Percentiles rank a stretch among this genome's conserved stretches.
These are phyloP conservation scores for Sugiyamaella mastotermitis DNA, from an alignment of 805 yeast genomes.

Conservation along the genomic window DNA sequence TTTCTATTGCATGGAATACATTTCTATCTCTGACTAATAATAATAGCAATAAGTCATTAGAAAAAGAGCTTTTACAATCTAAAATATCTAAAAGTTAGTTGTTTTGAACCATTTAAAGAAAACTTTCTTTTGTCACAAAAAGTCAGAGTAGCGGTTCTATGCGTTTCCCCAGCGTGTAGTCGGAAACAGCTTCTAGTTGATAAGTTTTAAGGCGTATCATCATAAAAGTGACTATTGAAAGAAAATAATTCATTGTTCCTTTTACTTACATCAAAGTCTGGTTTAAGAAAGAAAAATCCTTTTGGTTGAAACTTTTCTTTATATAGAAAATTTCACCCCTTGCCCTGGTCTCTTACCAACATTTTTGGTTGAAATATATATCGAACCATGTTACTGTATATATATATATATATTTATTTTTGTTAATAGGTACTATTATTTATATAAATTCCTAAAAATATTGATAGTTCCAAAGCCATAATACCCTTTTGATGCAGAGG, in stretches of 20 bases:
- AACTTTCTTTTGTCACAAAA: slow-evolving; percentile 1
- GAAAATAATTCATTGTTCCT: no score
- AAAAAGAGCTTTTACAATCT: slow-evolving; percentile 3
- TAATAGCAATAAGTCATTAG: slow-evolving; percentile 4
- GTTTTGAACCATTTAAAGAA: background rate
- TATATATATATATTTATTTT: no score
- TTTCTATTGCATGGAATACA: slow-evolving; percentile 81
- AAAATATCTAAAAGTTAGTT: background rate
- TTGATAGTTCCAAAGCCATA: no score
- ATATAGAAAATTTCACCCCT: background rate
- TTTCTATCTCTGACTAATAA: slow-evolving; percentile 57
- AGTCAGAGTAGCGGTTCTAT: slow-evolving; percentile 25
- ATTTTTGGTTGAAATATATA: no score
- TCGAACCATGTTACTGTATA: no score
- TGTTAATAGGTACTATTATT: no score
- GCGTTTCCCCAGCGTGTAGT: slow-evolving; percentile 24
- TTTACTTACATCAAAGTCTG: no score
- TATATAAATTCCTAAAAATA: no score
- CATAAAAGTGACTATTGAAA: slow-evolving; percentile 2
- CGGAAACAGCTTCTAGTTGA: slow-evolving; percentile 27
- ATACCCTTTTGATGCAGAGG: no score
- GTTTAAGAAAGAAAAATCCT: no score
- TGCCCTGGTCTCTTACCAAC: no score
- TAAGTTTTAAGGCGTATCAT: slow-evolving; percentile 10
- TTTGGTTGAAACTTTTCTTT: background rate